These are phyloP conservation scores for Sungouiella blattae DNA, from an alignment of 805 yeast genomes.

Conservation along the genomic window DNA sequence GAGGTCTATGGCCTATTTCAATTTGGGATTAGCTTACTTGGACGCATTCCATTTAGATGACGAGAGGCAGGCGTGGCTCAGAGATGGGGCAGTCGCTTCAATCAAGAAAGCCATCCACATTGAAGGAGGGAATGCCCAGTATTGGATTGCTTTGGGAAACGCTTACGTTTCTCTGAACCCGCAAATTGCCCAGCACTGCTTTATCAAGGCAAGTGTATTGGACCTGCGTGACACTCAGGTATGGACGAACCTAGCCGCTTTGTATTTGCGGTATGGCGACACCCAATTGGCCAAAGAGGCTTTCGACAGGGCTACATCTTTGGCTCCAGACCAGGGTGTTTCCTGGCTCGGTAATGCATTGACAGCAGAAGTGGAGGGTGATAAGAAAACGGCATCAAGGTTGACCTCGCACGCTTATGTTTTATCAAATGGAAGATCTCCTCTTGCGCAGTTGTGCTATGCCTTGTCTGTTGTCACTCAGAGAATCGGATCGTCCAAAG, in stretches of 20 bases:
- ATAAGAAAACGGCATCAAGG: slow-evolving; percentile 46
- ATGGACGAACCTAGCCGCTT: slow-evolving; percentile 81
- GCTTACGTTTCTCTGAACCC: slow-evolving; percentile 64
- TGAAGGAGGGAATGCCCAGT: slow-evolving; percentile 65
- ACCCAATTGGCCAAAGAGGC: slow-evolving; percentile 69
- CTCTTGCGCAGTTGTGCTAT: slow-evolving; percentile 67
- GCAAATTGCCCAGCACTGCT: slow-evolving; percentile 86
- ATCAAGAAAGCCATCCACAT: slow-evolving; percentile 67
- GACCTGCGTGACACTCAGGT: slow-evolving; percentile 63
- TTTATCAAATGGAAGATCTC: slow-evolving; percentile 69
- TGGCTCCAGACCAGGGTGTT: slow-evolving; percentile 69
- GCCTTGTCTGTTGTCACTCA: slow-evolving; percentile 56
- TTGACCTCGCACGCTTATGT: slow-evolving; percentile 76
- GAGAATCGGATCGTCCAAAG: slow-evolving; percentile 39
- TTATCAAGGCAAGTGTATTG: slow-evolving; percentile 72
- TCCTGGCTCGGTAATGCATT: slow-evolving; percentile 91
- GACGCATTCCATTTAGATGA: slow-evolving; percentile 32
- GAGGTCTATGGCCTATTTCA: slow-evolving; percentile 55
- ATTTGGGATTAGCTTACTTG: slow-evolving; percentile 66
- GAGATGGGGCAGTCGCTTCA: slow-evolving; percentile 52
- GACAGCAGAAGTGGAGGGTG: slow-evolving; percentile 49
- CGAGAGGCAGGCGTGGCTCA: slow-evolving; percentile 14
- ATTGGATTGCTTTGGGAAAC: slow-evolving; percentile 83
- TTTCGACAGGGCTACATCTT: slow-evolving; percentile 68
- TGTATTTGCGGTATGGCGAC: slow-evolving; percentile 70